phyloP scores from a whole-genome alignment of 257 asterid species.

The Solanum lycopersicoides region DNA sequence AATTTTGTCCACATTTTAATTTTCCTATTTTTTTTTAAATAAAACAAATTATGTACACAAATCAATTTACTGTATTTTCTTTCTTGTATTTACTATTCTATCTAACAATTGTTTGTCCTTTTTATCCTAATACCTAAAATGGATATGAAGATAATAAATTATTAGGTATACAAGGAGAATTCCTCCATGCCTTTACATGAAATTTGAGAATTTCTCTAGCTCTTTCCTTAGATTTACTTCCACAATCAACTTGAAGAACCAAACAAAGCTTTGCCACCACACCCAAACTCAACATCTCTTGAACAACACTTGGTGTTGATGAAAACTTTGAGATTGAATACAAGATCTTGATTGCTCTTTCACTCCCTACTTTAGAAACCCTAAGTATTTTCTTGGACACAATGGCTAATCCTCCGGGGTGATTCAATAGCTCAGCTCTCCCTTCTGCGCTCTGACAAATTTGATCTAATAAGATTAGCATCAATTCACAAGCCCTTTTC shows the following conservation, averaged over 20 bases:
- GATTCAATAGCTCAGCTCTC: conserved; percentile 56
- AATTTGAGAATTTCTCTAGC: conserved; percentile 50
- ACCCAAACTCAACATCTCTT: conserved; percentile 69
- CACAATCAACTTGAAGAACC: conserved; percentile 57
- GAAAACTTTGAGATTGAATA: conserved; percentile 46
- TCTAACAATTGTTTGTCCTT: not conserved
- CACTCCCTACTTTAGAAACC: conserved; percentile 64
- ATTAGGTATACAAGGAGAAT: conserved; percentile 44
- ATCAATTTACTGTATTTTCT: not conserved
- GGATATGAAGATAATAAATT: conserved; percentile 37
- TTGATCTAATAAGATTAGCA: conserved; percentile 32
- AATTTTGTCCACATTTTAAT: not conserved
- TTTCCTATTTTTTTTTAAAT: not conserved
- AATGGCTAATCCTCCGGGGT: conserved; percentile 66
- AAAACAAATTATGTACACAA: not conserved
- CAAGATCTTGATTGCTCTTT: conserved; percentile 53
- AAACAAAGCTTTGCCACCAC: conserved; percentile 60
- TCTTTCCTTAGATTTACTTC: conserved; percentile 51
- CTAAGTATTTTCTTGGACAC: conserved; percentile 77
- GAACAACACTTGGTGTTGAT: conserved; percentile 31
- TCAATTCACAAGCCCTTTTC: conserved; percentile 39
- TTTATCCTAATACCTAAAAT: not conserved
- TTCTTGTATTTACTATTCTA: not conserved
- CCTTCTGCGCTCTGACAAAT: conserved; percentile 87
- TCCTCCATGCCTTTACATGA: conserved; percentile 63